A percentile compares a stretch with the other conserved stretches of the same genome.
These are phyloP conservation scores for Dendrocalamus sinicus DNA, from an alignment of 176 grass and related monocot species.

Conservation along the genomic window DNA sequence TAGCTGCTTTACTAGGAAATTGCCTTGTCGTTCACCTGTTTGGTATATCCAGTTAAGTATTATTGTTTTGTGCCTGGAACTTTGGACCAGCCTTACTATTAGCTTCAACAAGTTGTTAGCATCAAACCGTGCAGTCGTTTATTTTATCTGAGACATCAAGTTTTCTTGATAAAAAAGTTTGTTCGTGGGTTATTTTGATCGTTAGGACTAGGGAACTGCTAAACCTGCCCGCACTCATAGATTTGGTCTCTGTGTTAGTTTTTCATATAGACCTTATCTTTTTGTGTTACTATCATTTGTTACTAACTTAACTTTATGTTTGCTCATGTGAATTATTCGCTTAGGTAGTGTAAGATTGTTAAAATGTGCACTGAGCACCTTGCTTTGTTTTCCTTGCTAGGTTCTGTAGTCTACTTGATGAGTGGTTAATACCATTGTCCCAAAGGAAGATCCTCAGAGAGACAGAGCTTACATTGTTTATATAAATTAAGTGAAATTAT, in stretches of 20 bases:
- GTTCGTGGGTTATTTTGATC: not conserved
- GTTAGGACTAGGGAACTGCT: not conserved
- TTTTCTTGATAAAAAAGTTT: not conserved
- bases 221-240: not conserved
- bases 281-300: conserved; percentile 12
- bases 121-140: not conserved
- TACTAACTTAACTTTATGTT: conserved; percentile 10
- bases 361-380: conserved; percentile 35
- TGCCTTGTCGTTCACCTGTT: conserved; percentile 18
- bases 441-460: conserved; percentile 34
- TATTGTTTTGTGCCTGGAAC: conserved; percentile 8
- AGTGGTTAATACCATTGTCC: not conserved
- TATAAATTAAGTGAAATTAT: conserved; percentile 34
- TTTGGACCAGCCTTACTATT: conserved; percentile 2
- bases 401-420: conserved; percentile 41
- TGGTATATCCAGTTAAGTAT: not conserved
- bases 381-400: conserved; percentile 41
- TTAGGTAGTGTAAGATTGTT: not conserved
- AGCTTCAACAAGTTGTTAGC: conserved; percentile 18
- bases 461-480: conserved; percentile 14
- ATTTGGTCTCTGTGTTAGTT: not conserved
- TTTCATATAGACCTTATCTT: not conserved
- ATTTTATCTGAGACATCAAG: not conserved
- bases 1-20: not conserved
- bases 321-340: conserved; percentile 26